Evolutionary conservation across 305 asterid genomes (phyloP).

Genomic region (Galium porrigens): DNA sequence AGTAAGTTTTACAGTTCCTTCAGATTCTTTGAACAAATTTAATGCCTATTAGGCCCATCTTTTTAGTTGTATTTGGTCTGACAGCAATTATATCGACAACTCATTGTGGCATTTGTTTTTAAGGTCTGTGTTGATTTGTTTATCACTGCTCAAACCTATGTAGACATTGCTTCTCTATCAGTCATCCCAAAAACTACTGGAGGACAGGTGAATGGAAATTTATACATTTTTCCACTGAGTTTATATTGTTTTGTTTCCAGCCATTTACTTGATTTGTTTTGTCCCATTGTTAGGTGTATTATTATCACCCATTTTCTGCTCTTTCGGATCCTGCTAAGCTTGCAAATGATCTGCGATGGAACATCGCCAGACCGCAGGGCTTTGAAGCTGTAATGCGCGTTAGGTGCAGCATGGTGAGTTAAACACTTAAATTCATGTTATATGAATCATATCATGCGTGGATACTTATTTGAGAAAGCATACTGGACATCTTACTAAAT

Average conservation of each 20-base stretch:
- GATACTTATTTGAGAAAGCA: conserved; percentile 1
- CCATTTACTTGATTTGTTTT: conserved; percentile 19
- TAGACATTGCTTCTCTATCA: conserved; percentile 74
- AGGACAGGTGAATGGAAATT: conserved; percentile 45
- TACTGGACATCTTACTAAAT: not conserved
- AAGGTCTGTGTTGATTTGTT: conserved; percentile 91
- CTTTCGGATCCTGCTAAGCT: conserved; percentile 88
- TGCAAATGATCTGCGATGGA: conserved; percentile 97
- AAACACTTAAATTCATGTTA: not conserved
- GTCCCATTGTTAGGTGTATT: conserved; percentile 51
- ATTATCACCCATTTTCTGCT: conserved; percentile 90
- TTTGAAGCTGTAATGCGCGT: conserved; percentile 99
- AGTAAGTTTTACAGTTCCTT: conserved; percentile 26
- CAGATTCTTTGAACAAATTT: not conserved
- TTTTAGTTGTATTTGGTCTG: not conserved
- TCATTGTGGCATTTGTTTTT: conserved; percentile 18
- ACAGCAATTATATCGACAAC: conserved; percentile 6
- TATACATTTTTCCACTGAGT: conserved; percentile 1
- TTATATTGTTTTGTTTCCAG: not conserved
- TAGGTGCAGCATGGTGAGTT: conserved; percentile 87
- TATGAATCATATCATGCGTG: not conserved
- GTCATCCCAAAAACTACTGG: conserved; percentile 79
- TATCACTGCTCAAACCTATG: conserved; percentile 65
- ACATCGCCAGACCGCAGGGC: conserved; percentile 94
- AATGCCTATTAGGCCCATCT: not conserved